Evolutionary conservation across 148 eudicot genomes (phyloP), one percentile per base, ranked within the genome.

Genomic region (Camellia sinensis): DNA sequence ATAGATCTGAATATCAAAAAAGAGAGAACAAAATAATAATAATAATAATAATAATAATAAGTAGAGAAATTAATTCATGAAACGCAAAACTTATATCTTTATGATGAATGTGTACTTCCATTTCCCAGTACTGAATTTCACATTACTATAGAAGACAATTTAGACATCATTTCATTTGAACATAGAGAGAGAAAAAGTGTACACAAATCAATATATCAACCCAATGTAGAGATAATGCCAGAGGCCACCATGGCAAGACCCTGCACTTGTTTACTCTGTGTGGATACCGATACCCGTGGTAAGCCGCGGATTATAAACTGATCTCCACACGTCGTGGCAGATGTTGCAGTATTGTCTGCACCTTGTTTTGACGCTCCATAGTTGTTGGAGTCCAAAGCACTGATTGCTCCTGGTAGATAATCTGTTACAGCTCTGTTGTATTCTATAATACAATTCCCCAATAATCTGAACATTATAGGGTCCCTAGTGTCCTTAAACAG

Each of bases 371-470:
- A 18, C 8, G 6, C 74, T 46, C 74, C 74, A 19, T 70, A 46
- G 0, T 70, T 10, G 19, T 46, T 46, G 48, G 74, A 46, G 8
- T 46, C 6, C 54, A 70, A 46, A 46, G 14, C 56, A 46, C 7
- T 45, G 13, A 70, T 3, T 46, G 74, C 74, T 44, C 4, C 56
- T 0, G 74, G 56, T 9, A 70, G 11, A 70, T 8, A 3, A 0
- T 18, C 13, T n/a, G 10, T 6, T 8, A 10, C 56, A 4, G 40
- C 74, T 18, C 6, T 21, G 4, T 6, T 46, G 14, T n/a, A 70
- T 12, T 70, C 74, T 46, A 18, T 56, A 70, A 70, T 70, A 19
- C 74, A 70, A 10, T 54, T 70, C 9, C 74, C 74, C 12, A 45
- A 70, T 2, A 45, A 4, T 21, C 56, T 22, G 50, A 2, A 46